Percentiles rank a stretch among this genome's conserved stretches.
phyloP scores from a whole-genome alignment of 352 stramenopile species.

The Globisporangium barbulae region DNA sequence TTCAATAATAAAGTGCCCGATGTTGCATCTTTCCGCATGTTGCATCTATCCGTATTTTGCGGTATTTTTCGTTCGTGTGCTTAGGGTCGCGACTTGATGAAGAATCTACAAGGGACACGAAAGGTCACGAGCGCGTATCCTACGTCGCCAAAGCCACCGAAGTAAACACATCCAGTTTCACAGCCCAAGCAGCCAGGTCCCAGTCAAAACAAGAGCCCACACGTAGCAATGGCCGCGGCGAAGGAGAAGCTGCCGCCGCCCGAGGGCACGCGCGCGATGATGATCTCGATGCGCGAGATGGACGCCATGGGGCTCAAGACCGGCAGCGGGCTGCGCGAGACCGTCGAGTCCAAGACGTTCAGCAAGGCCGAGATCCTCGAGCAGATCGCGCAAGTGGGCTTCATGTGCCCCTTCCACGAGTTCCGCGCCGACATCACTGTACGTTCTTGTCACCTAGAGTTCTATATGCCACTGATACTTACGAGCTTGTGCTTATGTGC shows the following conservation, averaged over 20 bases:
- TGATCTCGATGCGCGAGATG: slow-evolving; percentile 88
- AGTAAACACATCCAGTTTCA: no score
- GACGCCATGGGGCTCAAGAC: slow-evolving; percentile 78
- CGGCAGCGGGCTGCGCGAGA: slow-evolving; percentile 70
- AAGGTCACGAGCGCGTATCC: no score
- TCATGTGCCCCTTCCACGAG: slow-evolving; percentile 79
- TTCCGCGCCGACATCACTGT: slow-evolving; percentile 17
- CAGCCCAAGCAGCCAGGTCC: no score
- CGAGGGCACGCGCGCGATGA: slow-evolving; percentile 70
- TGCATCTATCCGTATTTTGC: no score
- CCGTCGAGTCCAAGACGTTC: slow-evolving; percentile 69
- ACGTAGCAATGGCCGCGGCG: not conserved
- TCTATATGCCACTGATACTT: not conserved
- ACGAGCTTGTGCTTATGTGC: not conserved
- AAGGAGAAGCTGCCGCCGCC: slow-evolving; percentile 45
- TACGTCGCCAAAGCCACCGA: no score
- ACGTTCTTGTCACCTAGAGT: not conserved
- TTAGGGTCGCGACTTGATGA: no score
- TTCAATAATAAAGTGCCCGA: no score
- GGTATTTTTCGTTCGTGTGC: no score
- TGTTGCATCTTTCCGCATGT: no score
- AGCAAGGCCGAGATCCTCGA: slow-evolving; percentile 63
- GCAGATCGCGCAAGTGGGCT: slow-evolving; percentile 74
- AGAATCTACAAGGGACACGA: no score
- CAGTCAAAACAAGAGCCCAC: no score